These are phyloP conservation scores for Coniochaeta pulveracea DNA, from an alignment of 2,329 filamentous ascomycete species.

Conservation along the genomic window DNA sequence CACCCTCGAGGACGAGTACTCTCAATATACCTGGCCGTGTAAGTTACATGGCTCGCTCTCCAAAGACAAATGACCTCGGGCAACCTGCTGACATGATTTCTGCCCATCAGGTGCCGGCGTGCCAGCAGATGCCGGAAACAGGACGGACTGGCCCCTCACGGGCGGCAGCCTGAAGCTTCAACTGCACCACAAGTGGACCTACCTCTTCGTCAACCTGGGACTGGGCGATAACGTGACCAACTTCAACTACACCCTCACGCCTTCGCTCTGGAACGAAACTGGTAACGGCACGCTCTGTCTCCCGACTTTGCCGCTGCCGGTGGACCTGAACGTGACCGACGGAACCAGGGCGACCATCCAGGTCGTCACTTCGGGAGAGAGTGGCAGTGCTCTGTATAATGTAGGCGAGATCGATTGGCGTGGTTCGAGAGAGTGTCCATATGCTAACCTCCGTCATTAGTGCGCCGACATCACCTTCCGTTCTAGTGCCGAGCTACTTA, in stretches of 20 bases:
- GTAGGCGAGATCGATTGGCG: constrained; percentile 31
- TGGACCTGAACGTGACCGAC: constrained; percentile 36
- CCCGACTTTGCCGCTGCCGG: constrained; percentile 42
- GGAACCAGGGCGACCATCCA: constrained; percentile 57
- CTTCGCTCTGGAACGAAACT: constrained; percentile 44
- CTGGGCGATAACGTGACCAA: constrained; percentile 36
- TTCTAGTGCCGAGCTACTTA: constrained; percentile 31
- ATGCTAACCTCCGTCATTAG: constrained; percentile 22
- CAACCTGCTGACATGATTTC: neutral
- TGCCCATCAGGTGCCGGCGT: constrained; percentile 33
- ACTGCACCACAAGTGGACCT: constrained; percentile 40
- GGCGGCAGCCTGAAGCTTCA: constrained; percentile 36
- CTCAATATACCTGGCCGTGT: constrained; percentile 42
- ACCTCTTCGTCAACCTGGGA: constrained; percentile 42
- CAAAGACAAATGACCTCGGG: neutral
- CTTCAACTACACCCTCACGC: constrained; percentile 59
- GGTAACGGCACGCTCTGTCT: constrained; percentile 57
- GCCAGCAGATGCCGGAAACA: constrained; percentile 25
- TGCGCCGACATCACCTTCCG: constrained; percentile 66
- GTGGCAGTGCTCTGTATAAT: constrained; percentile 55
- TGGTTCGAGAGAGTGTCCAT: too few species aligned
- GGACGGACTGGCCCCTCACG: constrained; percentile 40
- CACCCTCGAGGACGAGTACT: constrained; percentile 27
- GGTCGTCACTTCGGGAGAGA: constrained; percentile 52
- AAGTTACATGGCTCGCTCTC: constrained; percentile 12